Percentiles rank a stretch among this genome's conserved stretches.
These are phyloP conservation scores for Entelexis sorbosivorans DNA, from an alignment of 1,139 yeast genomes.

Conservation along the genomic window DNA sequence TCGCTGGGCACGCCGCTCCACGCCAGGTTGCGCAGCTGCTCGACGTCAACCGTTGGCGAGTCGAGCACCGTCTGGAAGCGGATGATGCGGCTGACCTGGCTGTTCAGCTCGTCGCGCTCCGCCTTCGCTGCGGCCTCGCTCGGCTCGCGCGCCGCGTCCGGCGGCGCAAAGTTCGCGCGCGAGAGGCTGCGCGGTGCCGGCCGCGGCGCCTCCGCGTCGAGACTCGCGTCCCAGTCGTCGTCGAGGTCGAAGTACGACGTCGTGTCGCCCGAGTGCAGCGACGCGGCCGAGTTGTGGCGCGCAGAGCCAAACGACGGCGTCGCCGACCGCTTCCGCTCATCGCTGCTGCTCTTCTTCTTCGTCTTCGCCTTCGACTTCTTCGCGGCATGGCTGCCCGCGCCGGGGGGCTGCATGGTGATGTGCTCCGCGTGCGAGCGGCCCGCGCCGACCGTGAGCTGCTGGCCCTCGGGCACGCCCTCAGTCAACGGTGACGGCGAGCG, in stretches of 20 bases:
- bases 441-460: conserved; percentile 22
- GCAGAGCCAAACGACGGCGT: background rate
- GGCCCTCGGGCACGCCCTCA: conserved; percentile 12
- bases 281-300: conserved; percentile 9
- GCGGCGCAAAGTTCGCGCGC: conserved; percentile 4
- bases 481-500: background rate
- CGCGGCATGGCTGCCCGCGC: background rate
- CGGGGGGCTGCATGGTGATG: conserved; percentile 4
- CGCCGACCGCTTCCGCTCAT: background rate
- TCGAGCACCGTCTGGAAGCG: conserved; percentile 57
- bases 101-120: conserved; percentile 48
- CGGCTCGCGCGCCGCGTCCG: conserved; percentile 8
- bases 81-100: conserved; percentile 49
- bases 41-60: conserved; percentile 50
- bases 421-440: conserved; percentile 23
- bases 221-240: conserved; percentile 87
- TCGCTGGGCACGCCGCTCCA: conserved; percentile 92
- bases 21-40: conserved; percentile 62
- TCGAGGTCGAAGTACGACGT: conserved; percentile 46
- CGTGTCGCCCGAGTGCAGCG: conserved; percentile 13
- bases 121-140: conserved; percentile 32
- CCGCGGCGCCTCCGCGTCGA: conserved; percentile 34
- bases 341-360: background rate
- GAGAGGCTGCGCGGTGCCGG: conserved; percentile 15
- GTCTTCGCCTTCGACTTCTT: conserved; percentile 12